Base-by-base conservation (phyloP, 106 monocot genomes). In the Cymbidium sinense region DNA sequence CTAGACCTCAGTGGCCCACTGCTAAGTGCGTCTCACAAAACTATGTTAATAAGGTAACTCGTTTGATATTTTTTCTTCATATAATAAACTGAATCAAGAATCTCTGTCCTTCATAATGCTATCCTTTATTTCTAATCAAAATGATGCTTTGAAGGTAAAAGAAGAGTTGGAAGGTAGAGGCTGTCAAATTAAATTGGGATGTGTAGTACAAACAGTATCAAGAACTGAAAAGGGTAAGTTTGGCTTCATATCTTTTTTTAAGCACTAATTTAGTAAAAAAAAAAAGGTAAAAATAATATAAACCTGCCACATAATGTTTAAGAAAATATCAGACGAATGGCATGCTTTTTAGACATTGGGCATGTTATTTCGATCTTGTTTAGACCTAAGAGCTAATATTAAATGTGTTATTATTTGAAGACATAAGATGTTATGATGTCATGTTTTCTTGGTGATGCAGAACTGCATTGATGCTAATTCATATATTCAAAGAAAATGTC, bases 1-100 rank as follows among this genome's bases (percentile, higher is more conserved):
- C 88, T 36, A 91, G 88, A 7, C 93, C 91, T 19, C 96, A 93
- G 70, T 91, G 93, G 86, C 86, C 91, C 34, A 93, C 93, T 3
- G 86, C 91, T 5, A 96, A 85, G 54, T 41, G 77, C 34, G 87
- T 89, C 50, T 96, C 93, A 11, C 86, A 88, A 54, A 34, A 43
- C 54, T 93, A 93, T 74, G 83, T 96, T 1, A 77, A 81, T 34
- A 93, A 91, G 91, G 96, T 96, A 35, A 18, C 7, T 72, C 7
- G 10, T 28, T 52, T 64, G 64, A 25, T 27, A 25, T 64, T 28
- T 28, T 64, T 28, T 0, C 27, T 64, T 64, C 27, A 5, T 10
- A 25, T 27, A 27, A 27, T 25, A 64, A 64, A 64, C 17, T 15
- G 11, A 52, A 52, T 52, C 4, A 13, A 17, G 18, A 15, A 52